phyloP scores from a whole-genome alignment of 2,329 filamentous ascomycete species.

The Microthyrium microscopicum region DNA sequence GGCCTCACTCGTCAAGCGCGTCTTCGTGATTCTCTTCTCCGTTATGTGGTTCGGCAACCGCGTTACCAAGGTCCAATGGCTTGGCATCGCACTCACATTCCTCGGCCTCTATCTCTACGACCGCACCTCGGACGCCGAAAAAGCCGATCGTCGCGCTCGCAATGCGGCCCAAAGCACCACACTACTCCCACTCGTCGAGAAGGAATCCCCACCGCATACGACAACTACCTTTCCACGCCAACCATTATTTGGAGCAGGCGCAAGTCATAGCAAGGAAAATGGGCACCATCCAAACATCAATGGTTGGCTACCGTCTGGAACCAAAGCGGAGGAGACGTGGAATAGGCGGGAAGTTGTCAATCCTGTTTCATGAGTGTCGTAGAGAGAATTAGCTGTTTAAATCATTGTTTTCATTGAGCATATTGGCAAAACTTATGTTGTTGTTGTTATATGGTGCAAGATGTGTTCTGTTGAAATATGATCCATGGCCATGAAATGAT shows the following conservation, averaged over 20 bases:
- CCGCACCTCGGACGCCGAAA: conserved; percentile 72
- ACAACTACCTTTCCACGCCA: conserved; percentile 8
- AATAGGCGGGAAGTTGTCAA: conserved; percentile 2
- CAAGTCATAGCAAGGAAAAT: too few relatives aligned
- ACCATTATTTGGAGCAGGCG: conserved; percentile 14
- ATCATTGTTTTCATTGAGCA: too few relatives aligned
- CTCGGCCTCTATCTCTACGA: conserved; percentile 91
- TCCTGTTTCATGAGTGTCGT: too few relatives aligned
- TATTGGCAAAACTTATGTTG: too few relatives aligned
- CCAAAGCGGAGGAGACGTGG: conserved; percentile 80
- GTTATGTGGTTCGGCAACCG: conserved; percentile 92
- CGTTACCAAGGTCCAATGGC: conserved; percentile 66
- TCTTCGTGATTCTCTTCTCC: conserved; percentile 89
- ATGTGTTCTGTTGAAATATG: too few relatives aligned
- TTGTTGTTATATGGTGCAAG: too few relatives aligned
- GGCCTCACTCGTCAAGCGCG: conserved; percentile 86
- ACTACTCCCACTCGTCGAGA: conserved; percentile 17
- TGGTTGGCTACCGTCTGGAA: conserved; percentile 59
- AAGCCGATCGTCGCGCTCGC: conserved; percentile 62
- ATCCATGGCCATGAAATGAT: too few relatives aligned
- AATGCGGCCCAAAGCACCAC: conserved; percentile 15
- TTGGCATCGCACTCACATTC: conserved; percentile 80
- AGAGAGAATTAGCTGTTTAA: too few relatives aligned
- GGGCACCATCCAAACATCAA: too few relatives aligned
- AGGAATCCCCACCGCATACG: too few relatives aligned